Base-by-base conservation (phyloP, 768 basidiomycete species). In the Boletus subcaerulescens region DNA sequence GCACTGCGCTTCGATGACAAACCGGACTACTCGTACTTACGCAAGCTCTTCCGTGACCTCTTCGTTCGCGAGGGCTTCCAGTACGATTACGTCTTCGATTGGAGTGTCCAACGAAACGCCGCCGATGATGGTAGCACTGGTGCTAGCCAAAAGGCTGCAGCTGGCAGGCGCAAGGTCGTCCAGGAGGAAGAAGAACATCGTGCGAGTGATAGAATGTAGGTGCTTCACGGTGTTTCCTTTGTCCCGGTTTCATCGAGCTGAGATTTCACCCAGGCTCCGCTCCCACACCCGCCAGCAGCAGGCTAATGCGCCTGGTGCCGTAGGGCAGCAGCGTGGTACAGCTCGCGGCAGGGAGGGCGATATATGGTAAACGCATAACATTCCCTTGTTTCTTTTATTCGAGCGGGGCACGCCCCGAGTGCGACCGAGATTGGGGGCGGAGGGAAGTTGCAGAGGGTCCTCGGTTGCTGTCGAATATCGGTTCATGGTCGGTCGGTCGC, bases 1-100 rank as follows among this genome's bases (percentile, higher is more conserved):
- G 95, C 96, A 41, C 89, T 99, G 56, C 93, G 96, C 67, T 99
- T 99, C 74, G 97, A 99, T 69, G 97, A 99, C 82, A 99, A 99
- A 78, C 97, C 97, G 31, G 96, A 99, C 76, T 98, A 99, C 73
- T 98, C 95, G 5, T 99, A 99, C 78, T 84, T 99, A 9, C 93
- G 97, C 78, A 99, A 99, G 78, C 84, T 98, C 54, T 99, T 99
- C 92, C 88, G 94, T 45, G 95, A 98, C 71, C 84, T 98, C 54
- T 98, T 98, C 64, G 93, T 95, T 52, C 89, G 94, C 45, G 95
- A 97, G 71, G 93, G 95, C 51, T 98, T 91, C 80, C 94, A 98
- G 77, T 99, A 99, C 71, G 97, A 99, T 73, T 99, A 98, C 65
- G 93, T 98, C 67, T 99, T 99, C 66, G 97, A 99, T 73, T 99